A percentile compares a stretch with the other conserved stretches of the same genome.
phyloP scores from a whole-genome alignment of 1,284 basidiomycete species.

The Sporisorium sorghi region DNA sequence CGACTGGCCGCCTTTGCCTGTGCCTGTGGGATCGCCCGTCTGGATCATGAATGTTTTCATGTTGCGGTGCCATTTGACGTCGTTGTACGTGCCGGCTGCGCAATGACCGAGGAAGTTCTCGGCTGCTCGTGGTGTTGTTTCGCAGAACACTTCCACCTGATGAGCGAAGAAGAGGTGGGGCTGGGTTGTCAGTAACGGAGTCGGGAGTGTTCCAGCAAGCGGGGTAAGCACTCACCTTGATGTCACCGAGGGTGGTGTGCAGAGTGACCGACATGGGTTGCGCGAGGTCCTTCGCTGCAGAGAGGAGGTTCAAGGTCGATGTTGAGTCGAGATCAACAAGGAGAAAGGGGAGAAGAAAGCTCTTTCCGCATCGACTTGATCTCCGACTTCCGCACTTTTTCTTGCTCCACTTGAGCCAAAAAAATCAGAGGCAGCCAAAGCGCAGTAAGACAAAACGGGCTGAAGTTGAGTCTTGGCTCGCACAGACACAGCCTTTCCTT shows the following conservation, averaged over 20 bases:
- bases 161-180: not conserved
- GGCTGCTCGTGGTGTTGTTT: conserved; percentile 90
- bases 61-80: conserved; percentile 83
- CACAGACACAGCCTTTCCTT: conserved; percentile 14
- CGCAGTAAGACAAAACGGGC: not conserved
- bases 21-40: conserved; percentile 96
- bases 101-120: conserved; percentile 97
- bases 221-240: conserved; percentile 75
- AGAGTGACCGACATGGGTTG: conserved; percentile 85
- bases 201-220: not conserved
- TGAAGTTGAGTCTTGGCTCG: conserved; percentile 1
- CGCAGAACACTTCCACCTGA: conserved; percentile 90
- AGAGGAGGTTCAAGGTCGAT: not conserved
- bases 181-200: not conserved
- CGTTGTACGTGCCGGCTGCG: conserved; percentile 88
- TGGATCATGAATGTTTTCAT: conserved; percentile 84
- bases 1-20: conserved; percentile 90
- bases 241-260: conserved; percentile 90
- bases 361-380: not conserved
- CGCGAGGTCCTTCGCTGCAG: not conserved
- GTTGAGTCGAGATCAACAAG: conserved; percentile 3
- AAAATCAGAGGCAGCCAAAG: not conserved
- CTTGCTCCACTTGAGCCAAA: conserved; percentile 12
- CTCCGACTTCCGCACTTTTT: conserved; percentile 22
- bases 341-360: not conserved